Conservation (phyloP, 2,329 filamentous ascomycete genomes). For the Pestalotiopsis sp. region DNA sequence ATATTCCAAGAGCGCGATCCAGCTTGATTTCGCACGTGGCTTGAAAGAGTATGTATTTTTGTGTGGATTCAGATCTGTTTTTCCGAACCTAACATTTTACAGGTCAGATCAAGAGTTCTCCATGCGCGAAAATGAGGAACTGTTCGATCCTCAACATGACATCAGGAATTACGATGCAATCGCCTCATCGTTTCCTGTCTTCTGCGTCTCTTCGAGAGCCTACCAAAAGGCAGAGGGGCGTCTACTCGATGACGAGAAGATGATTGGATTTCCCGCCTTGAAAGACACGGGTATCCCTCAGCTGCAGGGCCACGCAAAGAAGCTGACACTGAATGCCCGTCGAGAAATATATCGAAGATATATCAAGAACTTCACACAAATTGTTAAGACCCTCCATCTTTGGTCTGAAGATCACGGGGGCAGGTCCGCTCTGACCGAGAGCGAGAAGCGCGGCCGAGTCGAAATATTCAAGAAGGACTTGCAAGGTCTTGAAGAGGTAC, state of each 20-base stretch:
- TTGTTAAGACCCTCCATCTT: constrained; percentile 41
- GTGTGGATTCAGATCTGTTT: neutral
- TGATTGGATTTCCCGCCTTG: constrained; percentile 49
- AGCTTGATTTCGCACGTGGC: constrained; percentile 60
- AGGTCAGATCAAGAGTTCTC: constrained; percentile 56
- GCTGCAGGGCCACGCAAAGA: constrained; percentile 60
- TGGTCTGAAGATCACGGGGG: constrained; percentile 17
- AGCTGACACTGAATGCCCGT: constrained; percentile 49
- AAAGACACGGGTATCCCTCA: constrained; percentile 63
- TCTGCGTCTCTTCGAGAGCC: constrained; percentile 64
- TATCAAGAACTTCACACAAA: constrained; percentile 50
- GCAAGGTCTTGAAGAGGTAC: neutral
- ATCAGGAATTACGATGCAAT: constrained; percentile 60
- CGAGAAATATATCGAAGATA: constrained; percentile 48
- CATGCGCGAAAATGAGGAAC: constrained; percentile 53
- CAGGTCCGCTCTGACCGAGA: constrained; percentile 26
- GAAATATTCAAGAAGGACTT: neutral
- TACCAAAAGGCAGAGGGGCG: constrained; percentile 65
- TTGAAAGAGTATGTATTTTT: constrained; percentile 48
- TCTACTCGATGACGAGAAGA: constrained; percentile 50
- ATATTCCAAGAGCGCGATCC: constrained; percentile 57
- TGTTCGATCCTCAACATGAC: constrained; percentile 58
- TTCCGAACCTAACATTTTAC: constrained; percentile 8
- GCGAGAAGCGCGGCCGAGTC: neutral
- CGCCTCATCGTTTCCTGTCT: constrained; percentile 59